Conservation (phyloP, 495 filamentous ascomycete genomes). For the Hypoxylon trugodes region DNA sequence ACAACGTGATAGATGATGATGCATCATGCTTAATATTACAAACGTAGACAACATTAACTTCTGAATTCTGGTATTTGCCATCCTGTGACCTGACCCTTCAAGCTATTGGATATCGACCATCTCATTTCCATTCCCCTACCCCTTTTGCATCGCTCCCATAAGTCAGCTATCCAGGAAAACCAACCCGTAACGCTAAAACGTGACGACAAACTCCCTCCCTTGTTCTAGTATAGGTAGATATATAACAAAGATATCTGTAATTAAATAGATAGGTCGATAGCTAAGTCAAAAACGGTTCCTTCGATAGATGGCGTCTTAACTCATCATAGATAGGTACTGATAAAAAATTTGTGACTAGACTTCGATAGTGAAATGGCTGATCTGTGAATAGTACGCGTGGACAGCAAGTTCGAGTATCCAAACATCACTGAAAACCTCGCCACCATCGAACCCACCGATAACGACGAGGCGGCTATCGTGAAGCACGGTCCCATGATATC, state of each 20-base stretch:
- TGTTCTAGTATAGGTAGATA: conserved; percentile 4
- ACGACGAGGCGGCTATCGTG: conserved; percentile 67
- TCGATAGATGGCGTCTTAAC: not conserved
- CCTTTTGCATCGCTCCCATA: conserved; percentile 19
- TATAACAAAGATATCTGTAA: not conserved
- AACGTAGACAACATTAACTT: conserved; percentile 13
- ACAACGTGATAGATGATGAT: conserved; percentile 28
- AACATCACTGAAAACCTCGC: conserved; percentile 69
- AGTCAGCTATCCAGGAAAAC: conserved; percentile 3
- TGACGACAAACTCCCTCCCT: conserved; percentile 11
- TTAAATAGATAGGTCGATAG: not conserved
- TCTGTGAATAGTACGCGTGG: conserved; percentile 73
- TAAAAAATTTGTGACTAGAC: conserved; percentile 48
- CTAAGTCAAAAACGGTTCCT: not conserved
- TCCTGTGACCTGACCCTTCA: conserved; percentile 14
- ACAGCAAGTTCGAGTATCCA: conserved; percentile 70
- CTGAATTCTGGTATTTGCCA: conserved; percentile 12
- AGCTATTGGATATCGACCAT: conserved; percentile 8
- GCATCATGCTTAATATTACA: conserved; percentile 36
- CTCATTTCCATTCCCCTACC: not conserved
- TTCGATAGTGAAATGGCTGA: conserved; percentile 72
- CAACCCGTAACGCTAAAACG: conserved; percentile 10
- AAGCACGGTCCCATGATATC: conserved; percentile 70
- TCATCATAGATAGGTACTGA: not conserved
- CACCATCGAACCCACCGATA: conserved; percentile 71